Conservation (phyloP, 2,329 filamentous ascomycete species). For the Colletotrichum plurivorum region DNA sequence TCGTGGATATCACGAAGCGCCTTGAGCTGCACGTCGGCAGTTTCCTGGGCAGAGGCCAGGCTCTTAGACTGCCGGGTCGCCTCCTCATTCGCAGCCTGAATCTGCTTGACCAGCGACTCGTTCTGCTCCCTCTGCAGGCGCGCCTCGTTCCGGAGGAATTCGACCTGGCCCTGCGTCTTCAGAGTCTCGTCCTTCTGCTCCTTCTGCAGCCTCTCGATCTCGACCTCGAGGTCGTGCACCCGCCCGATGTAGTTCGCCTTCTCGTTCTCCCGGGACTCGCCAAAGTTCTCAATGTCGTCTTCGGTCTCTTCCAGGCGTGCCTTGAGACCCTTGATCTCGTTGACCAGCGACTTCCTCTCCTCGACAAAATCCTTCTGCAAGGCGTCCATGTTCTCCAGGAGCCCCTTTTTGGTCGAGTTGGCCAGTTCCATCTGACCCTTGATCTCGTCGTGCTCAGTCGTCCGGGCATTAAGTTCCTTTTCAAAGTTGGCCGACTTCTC, state of each 20-base stretch:
- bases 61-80: slow-evolving; percentile 65
- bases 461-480: slow-evolving; percentile 74
- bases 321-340: slow-evolving; percentile 83
- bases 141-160: slow-evolving; percentile 73
- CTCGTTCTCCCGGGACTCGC: slow-evolving; percentile 87
- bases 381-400: slow-evolving; percentile 94
- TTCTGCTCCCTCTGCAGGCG: slow-evolving; percentile 72
- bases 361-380: slow-evolving; percentile 89
- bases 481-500: slow-evolving; percentile 77
- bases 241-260: slow-evolving; percentile 78
- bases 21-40: slow-evolving; percentile 64
- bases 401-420: slow-evolving; percentile 92
- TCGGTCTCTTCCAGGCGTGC: slow-evolving; percentile 88
- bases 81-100: slow-evolving; percentile 70
- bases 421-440: slow-evolving; percentile 84
- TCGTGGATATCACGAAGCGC: slow-evolving; percentile 71
- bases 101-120: slow-evolving; percentile 69
- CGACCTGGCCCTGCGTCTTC: slow-evolving; percentile 73
- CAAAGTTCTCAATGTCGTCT: slow-evolving; percentile 89
- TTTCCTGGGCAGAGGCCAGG: slow-evolving; percentile 65
- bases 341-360: slow-evolving; percentile 86
- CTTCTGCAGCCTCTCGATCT: slow-evolving; percentile 75
- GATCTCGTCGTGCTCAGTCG: slow-evolving; percentile 71
- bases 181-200: slow-evolving; percentile 70
- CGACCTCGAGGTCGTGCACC: slow-evolving; percentile 76